Evolutionary conservation across 2,329 filamentous ascomycete species (phyloP).

Genomic region (Lachnellula subtilissima): DNA sequence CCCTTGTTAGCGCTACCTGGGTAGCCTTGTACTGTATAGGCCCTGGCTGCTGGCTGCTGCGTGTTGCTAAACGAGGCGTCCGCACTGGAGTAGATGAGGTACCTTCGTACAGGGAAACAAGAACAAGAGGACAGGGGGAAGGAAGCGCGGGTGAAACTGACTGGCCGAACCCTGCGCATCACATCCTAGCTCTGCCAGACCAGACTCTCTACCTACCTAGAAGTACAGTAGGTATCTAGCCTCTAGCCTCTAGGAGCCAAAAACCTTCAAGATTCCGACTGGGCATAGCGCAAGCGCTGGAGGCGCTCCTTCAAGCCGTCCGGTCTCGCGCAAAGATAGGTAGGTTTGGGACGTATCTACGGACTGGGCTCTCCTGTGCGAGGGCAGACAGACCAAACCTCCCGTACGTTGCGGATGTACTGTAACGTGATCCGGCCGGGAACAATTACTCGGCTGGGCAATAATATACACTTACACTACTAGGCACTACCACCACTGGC

Average conservation of each 20-base stretch:
- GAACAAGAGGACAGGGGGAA: not conserved
- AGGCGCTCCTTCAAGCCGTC: not conserved
- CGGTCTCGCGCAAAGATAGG: not conserved
- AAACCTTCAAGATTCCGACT: not conserved
- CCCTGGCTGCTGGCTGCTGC: constrained; percentile 1
- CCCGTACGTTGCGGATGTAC: not conserved
- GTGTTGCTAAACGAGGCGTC: constrained; percentile 3
- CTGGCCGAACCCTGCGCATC: not conserved
- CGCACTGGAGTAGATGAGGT: constrained; percentile 2
- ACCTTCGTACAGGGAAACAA: not conserved
- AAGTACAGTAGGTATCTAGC: too few relatives aligned
- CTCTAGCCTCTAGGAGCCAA: not conserved
- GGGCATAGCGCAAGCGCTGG: not conserved
- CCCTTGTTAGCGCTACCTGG: constrained; percentile 6
- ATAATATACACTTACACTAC: too few relatives aligned
- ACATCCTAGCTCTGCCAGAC: not conserved
- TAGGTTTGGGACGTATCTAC: not conserved
- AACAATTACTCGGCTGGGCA: too few relatives aligned
- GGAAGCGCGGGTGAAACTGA: not conserved
- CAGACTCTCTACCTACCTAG: too few relatives aligned
- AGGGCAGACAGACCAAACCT: not conserved
- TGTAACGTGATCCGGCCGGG: not conserved
- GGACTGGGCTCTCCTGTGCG: not conserved
- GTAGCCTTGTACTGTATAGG: not conserved
- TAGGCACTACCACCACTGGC: too few relatives aligned